Evolutionary conservation across 805 yeast genomes (phyloP).

Genomic region (Metschnikowia gelsemii): DNA sequence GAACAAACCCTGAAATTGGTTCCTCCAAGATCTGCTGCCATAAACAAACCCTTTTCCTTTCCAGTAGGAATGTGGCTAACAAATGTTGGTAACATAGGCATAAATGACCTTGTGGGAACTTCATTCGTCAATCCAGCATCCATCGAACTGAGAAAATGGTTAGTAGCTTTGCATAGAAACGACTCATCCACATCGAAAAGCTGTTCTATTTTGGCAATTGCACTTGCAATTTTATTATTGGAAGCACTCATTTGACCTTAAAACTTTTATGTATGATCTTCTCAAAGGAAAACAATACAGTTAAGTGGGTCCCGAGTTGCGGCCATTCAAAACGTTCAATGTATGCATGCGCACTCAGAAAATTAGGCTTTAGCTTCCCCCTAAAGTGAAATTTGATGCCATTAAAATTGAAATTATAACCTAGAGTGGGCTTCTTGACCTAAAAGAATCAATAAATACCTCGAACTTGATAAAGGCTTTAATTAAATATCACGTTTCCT

Average conservation of each 20-base stretch:
- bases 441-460: no score
- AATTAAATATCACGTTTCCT: no score
- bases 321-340: neutral
- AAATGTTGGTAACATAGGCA: conserved; percentile 91
- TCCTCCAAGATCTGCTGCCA: conserved; percentile 96
- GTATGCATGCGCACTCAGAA: conserved; percentile 1
- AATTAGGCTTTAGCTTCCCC: neutral
- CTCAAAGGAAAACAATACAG: neutral
- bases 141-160: conserved; percentile 59
- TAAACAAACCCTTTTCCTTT: conserved; percentile 71
- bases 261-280: no score
- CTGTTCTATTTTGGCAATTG: conserved; percentile 37
- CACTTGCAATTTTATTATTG: conserved; percentile 17
- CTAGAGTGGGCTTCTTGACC: no score
- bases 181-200: conserved; percentile 45
- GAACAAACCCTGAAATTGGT: conserved; percentile 96
- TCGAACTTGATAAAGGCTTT: no score
- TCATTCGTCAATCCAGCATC: conserved; percentile 54
- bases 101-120: conserved; percentile 40
- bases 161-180: conserved; percentile 47
- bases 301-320: neutral
- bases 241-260: conserved; percentile 3
- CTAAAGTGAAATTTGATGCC: no score
- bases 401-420: no score
- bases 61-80: conserved; percentile 88